Conservation (phyloP, 2,329 filamentous ascomycete species). For the Zelopaecilomyces penicillatus region DNA sequence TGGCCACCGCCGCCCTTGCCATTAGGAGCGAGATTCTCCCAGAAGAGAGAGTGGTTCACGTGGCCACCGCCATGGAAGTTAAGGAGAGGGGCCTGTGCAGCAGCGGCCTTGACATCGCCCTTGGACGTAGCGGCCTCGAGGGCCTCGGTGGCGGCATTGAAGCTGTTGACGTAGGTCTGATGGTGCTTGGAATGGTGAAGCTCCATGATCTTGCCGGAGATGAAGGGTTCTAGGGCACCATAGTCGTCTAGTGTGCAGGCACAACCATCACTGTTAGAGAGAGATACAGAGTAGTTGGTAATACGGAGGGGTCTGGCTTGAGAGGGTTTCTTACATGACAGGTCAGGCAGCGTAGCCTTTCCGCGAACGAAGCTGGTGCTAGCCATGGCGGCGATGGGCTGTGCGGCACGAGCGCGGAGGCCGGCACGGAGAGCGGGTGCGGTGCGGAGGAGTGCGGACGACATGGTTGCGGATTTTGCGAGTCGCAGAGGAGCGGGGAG, state of each 20-base stretch:
- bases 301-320: not conserved
- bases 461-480: conserved; percentile 46
- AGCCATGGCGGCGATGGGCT: conserved; percentile 55
- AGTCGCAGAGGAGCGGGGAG: not conserved
- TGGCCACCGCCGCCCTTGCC: conserved; percentile 54
- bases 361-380: conserved; percentile 70
- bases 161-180: conserved; percentile 84
- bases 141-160: conserved; percentile 72
- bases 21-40: conserved; percentile 68
- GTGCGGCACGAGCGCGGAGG: conserved; percentile 58
- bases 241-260: conserved; percentile 68
- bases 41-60: conserved; percentile 81
- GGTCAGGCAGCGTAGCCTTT: conserved; percentile 90
- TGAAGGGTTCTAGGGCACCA: conserved; percentile 75
- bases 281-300: no score
- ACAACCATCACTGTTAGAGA: conserved; percentile 1
- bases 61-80: conserved; percentile 82
- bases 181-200: conserved; percentile 93
- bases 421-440: conserved; percentile 60
- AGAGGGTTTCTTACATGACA: conserved; percentile 41
- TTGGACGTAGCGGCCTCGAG: conserved; percentile 55
- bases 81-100: conserved; percentile 45
- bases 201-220: conserved; percentile 93
- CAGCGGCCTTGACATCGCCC: conserved; percentile 47
- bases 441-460: conserved; percentile 65